Evolutionary conservation across 805 yeast genomes (phyloP).

Genomic region (Hyphopichia homilentoma): DNA sequence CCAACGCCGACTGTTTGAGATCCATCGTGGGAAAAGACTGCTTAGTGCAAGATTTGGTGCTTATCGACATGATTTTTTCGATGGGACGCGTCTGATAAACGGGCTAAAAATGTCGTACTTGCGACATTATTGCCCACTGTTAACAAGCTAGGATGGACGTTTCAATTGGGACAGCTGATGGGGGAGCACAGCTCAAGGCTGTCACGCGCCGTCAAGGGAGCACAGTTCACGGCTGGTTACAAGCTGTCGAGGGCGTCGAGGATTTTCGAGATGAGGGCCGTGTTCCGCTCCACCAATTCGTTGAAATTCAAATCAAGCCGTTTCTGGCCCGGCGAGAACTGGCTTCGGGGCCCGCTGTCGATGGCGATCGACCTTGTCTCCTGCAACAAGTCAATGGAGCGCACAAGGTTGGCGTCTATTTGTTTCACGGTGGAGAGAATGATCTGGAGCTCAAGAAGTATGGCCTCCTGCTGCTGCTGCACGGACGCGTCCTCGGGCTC

Average conservation of each 20-base stretch:
- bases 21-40: constrained; percentile 24
- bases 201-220: no score
- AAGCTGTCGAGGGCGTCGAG: constrained; percentile 4
- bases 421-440: constrained; percentile 28
- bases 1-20: constrained; percentile 23
- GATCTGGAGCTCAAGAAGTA: constrained; percentile 30
- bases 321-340: no score
- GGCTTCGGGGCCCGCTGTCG: not conserved
- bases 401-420: constrained; percentile 24
- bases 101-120: no score
- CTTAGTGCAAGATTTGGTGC: not conserved
- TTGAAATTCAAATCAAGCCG: constrained; percentile 6
- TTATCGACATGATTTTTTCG: not conserved
- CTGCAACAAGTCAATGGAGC: constrained; percentile 19
- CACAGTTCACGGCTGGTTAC: constrained; percentile 6
- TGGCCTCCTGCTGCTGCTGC: constrained; percentile 17
- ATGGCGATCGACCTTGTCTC: constrained; percentile 4
- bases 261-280: constrained; percentile 13
- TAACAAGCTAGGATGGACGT: no score
- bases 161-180: no score
- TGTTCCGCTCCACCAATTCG: constrained; percentile 15
- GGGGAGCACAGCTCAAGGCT: no score
- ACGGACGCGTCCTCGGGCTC: constrained; percentile 1
- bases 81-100: not conserved
- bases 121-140: no score